Base-by-base conservation (phyloP, 305 asterid species). In the Andrographis paniculata region DNA sequence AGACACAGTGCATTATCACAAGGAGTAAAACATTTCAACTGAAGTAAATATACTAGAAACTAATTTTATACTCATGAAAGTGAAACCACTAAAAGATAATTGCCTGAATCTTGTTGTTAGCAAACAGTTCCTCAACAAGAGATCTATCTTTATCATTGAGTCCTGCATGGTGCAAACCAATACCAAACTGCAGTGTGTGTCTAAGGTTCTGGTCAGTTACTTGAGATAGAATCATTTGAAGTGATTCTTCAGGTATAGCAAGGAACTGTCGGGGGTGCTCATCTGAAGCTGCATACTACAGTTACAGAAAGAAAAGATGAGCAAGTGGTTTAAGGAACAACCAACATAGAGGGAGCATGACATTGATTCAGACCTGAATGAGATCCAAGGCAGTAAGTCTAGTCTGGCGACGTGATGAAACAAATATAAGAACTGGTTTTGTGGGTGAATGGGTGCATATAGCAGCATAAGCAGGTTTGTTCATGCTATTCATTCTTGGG, bases 401-500 rank as follows among this genome's bases (percentile, higher is more conserved):
- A 41, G 99, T 91, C 66, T 91, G 99, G 55, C 99, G 99, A 61
- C 99, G 96, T 23, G 99, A 91, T 52, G 99, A 91, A 58, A 91
- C 99, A 68, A 91, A 91, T 63, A 91, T 79, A 49, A 91, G 92
- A 72, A 91, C 96, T 45, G 99, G 99, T 67, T 91, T 91, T 65
- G 87, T 64, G 55, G 99, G 99, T 52, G 96, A 87, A 74, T 91
- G 94, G 42, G 99, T 87, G 65, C 94, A 80, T 68, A 91, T 87
- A 60, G 99, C 94, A 72, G 99, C 99, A 72, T 91, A 91, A 15
- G 99, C 56, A 46, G 99, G 99, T 56, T 91, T 91, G 61, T 91
- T 91, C 99, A 91, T 87, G 78, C 96, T 91, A 74, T 91, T 91
- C 99, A 91, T 91, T 73, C 99, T 91, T 60, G 99, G 99, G 77